Evolutionary conservation across 176 grass and related monocot species (phyloP), one percentile per base, ranked within the genome.

Genomic region (Bromus sterilis): DNA sequence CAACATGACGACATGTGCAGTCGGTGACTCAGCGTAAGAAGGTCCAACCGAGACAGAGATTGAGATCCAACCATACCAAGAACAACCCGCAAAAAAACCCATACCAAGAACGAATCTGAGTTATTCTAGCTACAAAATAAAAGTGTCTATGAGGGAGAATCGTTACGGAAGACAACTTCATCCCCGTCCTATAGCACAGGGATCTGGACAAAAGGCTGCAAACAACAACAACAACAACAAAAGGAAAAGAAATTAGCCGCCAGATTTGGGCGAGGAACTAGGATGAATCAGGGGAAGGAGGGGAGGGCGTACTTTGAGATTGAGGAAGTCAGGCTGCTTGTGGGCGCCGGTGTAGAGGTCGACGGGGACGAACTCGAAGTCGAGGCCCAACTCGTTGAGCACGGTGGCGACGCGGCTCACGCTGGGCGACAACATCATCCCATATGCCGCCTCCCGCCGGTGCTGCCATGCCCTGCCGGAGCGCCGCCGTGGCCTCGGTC

Each of bases 151-250:
- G n/a, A n/a, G n/a, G n/a, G n/a, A 20, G 46, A 8, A 21, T 53
- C 0, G 49, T 85, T 66, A 94, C 95, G 92, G 60, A 86, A 94
- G 36, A 98, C 44, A 12, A 89, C 77, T n/a, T 85, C 63, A 3
- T 93, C 92, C 2, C 81, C 95, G 25, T 98, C 95, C 74, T 93
- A 69, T 29, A 98, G 61, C 34, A 33, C 92, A 0, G 95, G 95
- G 81, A 98, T 89, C 88, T 98, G 88, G 71, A 90, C 95, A 4
- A 98, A 98, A 39, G 95, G 95, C 95, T 98, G 90, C 88, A 78
- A 18, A 4, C n/a, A n/a, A n/a, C n/a, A n/a, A n/a, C n/a, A n/a
- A n/a, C n/a, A 7, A 76, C 82, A 82, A n/a, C 6, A 0, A 89
- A 48, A 12, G 7, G 13, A n/a, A 59, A 23, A 35, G 23, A 18